Conservation (phyloP, 768 basidiomycete species). For the Pisolithus albus region DNA sequence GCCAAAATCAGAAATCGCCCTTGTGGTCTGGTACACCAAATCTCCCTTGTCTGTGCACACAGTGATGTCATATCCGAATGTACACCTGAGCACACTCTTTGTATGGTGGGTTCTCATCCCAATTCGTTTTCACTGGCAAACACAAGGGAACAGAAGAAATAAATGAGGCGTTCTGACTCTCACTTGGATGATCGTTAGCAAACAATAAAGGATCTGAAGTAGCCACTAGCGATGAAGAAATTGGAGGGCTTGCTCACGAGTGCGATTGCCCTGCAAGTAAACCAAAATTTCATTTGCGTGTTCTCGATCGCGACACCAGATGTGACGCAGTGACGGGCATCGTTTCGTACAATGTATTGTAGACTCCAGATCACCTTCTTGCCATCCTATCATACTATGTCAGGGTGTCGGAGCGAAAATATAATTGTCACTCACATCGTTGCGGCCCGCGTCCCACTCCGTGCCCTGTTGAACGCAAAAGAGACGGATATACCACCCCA, state of each 20-base stretch:
- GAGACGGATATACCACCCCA: no score
- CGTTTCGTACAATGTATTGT: neutral
- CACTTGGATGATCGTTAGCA: neutral
- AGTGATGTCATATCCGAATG: neutral
- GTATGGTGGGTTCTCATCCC: constrained; percentile 1
- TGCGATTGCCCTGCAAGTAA: no score
- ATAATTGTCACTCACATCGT: no score
- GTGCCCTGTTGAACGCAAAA: no score
- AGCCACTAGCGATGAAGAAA: neutral
- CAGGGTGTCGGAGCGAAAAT: no score
- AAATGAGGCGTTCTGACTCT: neutral
- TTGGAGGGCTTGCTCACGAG: neutral
- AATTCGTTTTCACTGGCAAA: neutral
- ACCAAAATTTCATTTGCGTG: no score
- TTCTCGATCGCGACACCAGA: neutral
- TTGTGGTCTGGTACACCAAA: neutral
- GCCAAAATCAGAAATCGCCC: neutral
- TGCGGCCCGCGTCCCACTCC: no score
- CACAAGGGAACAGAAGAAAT: neutral
- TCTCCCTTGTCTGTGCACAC: neutral
- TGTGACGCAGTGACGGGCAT: neutral
- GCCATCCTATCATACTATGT: neutral
- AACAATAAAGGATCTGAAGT: neutral
- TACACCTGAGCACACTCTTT: neutral
- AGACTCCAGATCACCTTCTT: neutral